Percentiles rank a stretch among this genome's conserved stretches.
phyloP scores from a whole-genome alignment of 2,329 filamentous ascomycete genomes.

The Tolypocladium endophyticum region DNA sequence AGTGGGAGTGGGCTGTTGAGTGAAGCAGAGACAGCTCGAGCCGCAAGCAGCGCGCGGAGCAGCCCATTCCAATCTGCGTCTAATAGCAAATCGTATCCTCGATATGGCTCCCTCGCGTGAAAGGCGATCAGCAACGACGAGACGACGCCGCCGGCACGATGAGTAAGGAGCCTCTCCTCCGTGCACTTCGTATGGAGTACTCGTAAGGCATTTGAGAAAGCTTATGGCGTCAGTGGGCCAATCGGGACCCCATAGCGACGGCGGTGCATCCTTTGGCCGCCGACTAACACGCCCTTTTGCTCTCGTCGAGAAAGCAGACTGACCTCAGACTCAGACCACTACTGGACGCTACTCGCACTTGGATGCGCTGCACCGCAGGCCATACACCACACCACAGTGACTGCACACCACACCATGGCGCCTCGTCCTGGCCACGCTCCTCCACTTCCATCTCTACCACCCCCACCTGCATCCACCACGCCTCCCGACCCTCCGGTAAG shows the following conservation, averaged over 20 bases:
- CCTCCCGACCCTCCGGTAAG: conserved; percentile 2
- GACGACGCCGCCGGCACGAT: neutral
- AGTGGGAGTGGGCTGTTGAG: neutral
- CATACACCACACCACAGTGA: neutral
- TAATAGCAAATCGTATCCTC: neutral
- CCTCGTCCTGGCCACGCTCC: neutral
- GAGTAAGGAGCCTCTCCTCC: neutral
- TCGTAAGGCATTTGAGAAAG: neutral
- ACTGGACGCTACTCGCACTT: neutral
- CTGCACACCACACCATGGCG: neutral
- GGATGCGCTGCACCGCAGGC: neutral
- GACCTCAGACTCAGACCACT: neutral
- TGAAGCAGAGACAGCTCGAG: neutral
- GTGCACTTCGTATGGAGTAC: neutral
- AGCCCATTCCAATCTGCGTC: neutral
- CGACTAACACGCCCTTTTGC: neutral
- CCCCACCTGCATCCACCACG: neutral
- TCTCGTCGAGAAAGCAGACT: neutral
- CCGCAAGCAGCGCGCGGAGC: neutral
- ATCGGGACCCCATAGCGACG: neutral
- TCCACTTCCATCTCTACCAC: neutral
- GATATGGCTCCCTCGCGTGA: neutral
- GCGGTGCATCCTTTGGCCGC: neutral
- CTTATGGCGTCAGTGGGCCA: conserved; percentile 1
- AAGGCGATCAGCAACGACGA: neutral